A percentile compares a stretch with the other conserved stretches of the same genome.
These are phyloP conservation scores for Russula olivacea DNA, from an alignment of 768 basidiomycete genomes.

Conservation along the genomic window DNA sequence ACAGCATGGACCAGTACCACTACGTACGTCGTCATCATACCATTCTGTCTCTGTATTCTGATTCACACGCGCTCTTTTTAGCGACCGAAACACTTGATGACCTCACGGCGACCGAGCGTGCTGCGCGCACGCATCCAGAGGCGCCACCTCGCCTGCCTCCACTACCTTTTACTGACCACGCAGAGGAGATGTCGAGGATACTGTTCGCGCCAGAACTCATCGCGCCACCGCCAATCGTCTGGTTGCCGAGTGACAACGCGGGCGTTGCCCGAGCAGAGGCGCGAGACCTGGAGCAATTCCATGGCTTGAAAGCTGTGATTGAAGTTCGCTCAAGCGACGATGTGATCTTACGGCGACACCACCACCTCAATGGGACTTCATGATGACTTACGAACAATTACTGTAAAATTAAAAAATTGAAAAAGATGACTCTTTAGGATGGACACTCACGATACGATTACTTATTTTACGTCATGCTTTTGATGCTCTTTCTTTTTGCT, in stretches of 20 bases:
- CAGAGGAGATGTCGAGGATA: constrained; percentile 70
- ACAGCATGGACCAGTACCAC: constrained; percentile 54
- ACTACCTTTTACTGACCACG: constrained; percentile 65
- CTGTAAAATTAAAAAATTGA: too few species aligned
- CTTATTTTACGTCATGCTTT: constrained; percentile 4
- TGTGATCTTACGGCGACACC: constrained; percentile 37
- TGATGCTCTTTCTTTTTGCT: neutral
- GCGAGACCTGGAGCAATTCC: constrained; percentile 67
- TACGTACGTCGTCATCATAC: constrained; percentile 44
- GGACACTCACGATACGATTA: constrained; percentile 12
- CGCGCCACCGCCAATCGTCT: constrained; percentile 72
- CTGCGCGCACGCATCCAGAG: constrained; percentile 71
- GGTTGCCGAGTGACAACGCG: constrained; percentile 76
- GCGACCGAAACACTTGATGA: constrained; percentile 79
- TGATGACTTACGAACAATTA: neutral
- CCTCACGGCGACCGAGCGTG: constrained; percentile 69
- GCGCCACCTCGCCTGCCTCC: constrained; percentile 68
- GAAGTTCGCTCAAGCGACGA: constrained; percentile 56
- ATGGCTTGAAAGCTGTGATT: constrained; percentile 62
- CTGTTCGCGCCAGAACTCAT: constrained; percentile 79
- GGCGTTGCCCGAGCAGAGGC: constrained; percentile 73
- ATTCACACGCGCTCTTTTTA: constrained; percentile 26
- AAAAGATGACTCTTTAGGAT: neutral
- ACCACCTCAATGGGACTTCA: constrained; percentile 18
- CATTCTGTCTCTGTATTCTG: neutral